Evolutionary conservation across 1,139 yeast genomes (phyloP), one percentile per base, ranked within the genome.

Genomic region (Kodamaea anthophila): DNA sequence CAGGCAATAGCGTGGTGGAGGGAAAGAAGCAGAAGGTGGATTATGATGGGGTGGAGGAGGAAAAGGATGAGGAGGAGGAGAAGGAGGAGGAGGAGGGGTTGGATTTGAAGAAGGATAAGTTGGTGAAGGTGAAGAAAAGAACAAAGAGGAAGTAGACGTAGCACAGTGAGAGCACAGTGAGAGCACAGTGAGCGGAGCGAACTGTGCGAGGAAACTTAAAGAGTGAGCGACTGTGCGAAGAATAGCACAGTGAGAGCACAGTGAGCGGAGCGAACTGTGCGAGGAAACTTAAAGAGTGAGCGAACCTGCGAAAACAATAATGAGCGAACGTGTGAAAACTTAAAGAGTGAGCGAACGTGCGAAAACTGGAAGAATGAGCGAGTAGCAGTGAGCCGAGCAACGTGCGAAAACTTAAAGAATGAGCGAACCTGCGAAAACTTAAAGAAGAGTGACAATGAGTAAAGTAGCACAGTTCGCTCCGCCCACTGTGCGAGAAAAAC

Each of bases 31-130:
- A 64, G 18, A 59, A 57, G 28, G 79, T 70, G 10, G 74, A 68
- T 36, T 75, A 60, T 34, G 78, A 71, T 24, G 91, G 77, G 38
- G 80, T 74, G 13, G 79, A 70, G 25, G 81, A 74, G 28, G 83
- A 72, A 29, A 58, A 57, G 18, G 65, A 59, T 20, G 62, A 56
- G 10, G 59, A 53, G 12, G 56, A 46, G 9, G 61, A 53, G 15
- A 60, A 49, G 7, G 50, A 38, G 5, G 54, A 47, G 16, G 37
- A 36, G 21, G 67, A 51, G 21, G 50, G 48, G 35, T 53, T 61
- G 19, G 71, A 65, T 35, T 14, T 24, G 23, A 64, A 64, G 41
- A 64, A 59, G 45, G 72, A 66, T 38, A 65, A 65, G 42, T 55
- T 65, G 37, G 63, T 66, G 36, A 66, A 65, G 43, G 58, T 58